These are phyloP conservation scores for Marchantia paleacea DNA, from an alignment of 225 moss, liverwort and hornwort species.

Conservation along the genomic window DNA sequence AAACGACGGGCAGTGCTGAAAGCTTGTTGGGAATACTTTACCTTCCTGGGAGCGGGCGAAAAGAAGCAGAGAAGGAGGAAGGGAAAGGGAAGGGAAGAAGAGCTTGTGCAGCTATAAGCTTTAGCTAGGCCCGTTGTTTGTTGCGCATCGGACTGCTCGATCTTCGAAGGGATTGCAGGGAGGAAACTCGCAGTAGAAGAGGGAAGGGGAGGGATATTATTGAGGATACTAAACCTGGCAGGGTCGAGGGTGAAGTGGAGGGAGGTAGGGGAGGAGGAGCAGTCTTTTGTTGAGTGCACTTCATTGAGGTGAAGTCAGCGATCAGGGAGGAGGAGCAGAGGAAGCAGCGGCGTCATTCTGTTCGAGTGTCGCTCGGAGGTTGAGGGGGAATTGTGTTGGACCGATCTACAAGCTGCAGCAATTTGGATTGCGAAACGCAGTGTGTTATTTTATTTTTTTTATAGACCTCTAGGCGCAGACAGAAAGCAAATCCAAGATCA, in stretches of 20 bases:
- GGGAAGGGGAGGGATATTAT: background rate
- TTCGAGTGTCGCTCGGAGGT: too few species aligned
- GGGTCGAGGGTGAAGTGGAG: background rate
- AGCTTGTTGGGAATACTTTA: background rate
- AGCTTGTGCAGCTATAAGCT: background rate
- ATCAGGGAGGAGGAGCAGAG: background rate
- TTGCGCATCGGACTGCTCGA: slow-evolving; percentile 21
- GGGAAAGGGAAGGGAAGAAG: background rate
- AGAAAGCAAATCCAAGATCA: background rate
- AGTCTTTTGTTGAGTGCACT: background rate
- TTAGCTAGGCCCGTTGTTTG: slow-evolving; percentile 7
- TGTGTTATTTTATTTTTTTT: background rate
- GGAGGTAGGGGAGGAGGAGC: background rate
- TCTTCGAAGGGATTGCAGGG: slow-evolving; percentile 19
- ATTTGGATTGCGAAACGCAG: background rate
- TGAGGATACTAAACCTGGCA: background rate
- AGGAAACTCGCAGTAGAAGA: background rate
- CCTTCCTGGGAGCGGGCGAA: background rate
- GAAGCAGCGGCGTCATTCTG: too few species aligned
- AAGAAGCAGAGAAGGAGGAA: background rate
- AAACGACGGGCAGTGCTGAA: background rate
- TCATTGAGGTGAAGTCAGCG: background rate
- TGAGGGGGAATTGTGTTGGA: background rate
- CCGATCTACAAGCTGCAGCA: background rate
- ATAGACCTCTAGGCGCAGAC: background rate